Evolutionary conservation across 768 basidiomycete species (phyloP).

Genomic region (Mycena sanguinolenta): DNA sequence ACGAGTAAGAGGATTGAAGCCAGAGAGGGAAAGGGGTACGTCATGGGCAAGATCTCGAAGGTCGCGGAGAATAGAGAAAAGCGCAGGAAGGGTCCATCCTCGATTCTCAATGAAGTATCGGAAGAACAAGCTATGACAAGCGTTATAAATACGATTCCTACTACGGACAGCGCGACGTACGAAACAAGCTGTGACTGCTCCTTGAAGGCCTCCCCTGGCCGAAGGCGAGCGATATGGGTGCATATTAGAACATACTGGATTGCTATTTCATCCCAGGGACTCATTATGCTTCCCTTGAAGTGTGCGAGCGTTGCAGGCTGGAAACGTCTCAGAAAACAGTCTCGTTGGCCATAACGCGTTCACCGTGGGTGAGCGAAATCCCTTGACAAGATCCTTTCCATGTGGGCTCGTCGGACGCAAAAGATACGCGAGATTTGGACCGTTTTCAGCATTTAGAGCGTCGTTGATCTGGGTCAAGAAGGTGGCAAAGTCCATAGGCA

Average conservation of each 20-base stretch:
- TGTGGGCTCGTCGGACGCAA: conserved; percentile 83
- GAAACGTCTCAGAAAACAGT: conserved; percentile 14
- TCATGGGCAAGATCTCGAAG: conserved; percentile 89
- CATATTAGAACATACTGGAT: conserved; percentile 86
- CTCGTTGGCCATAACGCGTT: conserved; percentile 27
- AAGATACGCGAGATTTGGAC: conserved; percentile 79
- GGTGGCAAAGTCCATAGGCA: conserved; percentile 70
- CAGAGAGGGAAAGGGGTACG: conserved; percentile 55
- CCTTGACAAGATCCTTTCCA: conserved; percentile 81
- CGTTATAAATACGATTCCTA: conserved; percentile 9
- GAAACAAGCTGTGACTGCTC: conserved; percentile 82
- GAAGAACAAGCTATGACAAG: conserved; percentile 70
- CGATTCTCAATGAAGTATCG: conserved; percentile 85
- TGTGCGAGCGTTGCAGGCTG: conserved; percentile 48
- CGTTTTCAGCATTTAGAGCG: conserved; percentile 72
- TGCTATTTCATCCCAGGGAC: conserved; percentile 90
- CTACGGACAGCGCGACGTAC: conserved; percentile 60
- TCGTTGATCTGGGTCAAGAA: conserved; percentile 73
- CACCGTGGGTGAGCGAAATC: conserved; percentile 72
- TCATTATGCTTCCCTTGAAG: conserved; percentile 75
- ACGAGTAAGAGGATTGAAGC: neutral
- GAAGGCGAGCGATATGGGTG: conserved; percentile 75
- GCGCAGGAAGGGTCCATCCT: conserved; percentile 87
- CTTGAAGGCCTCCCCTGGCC: conserved; percentile 81
- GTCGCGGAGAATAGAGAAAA: conserved; percentile 87